Evolutionary conservation across 768 basidiomycete genomes (phyloP).

Genomic region (Tephrocybe rancida): DNA sequence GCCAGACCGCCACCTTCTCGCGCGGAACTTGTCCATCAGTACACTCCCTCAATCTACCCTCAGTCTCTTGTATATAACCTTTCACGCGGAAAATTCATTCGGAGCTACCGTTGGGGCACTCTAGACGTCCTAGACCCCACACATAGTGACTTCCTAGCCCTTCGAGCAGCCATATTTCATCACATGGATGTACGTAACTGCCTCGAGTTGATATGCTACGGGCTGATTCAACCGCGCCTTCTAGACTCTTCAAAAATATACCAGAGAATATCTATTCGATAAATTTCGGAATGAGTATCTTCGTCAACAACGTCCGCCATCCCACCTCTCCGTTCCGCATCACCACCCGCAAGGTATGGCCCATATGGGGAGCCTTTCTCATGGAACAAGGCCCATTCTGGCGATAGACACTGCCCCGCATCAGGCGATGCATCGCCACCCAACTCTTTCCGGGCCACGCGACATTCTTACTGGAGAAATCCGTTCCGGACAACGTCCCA

Average conservation of each 20-base stretch:
- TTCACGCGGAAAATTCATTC: conserved; percentile 62
- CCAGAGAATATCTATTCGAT: conserved; percentile 79
- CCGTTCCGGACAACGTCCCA: conserved; percentile 44
- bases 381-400: conserved; percentile 56
- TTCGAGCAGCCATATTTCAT: conserved; percentile 81
- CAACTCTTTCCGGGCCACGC: conserved; percentile 46
- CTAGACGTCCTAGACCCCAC: conserved; percentile 78
- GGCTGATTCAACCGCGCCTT: conserved; percentile 15
- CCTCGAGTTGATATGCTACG: conserved; percentile 16
- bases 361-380: conserved; percentile 47
- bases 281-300: conserved; percentile 69
- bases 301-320: conserved; percentile 48
- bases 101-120: conserved; percentile 83
- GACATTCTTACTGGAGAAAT: conserved; percentile 49
- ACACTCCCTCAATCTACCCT: conserved; percentile 57
- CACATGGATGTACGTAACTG: conserved; percentile 76
- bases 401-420: conserved; percentile 65
- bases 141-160: conserved; percentile 80
- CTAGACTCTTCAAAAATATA: conserved; percentile 85
- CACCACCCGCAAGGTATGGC: conserved; percentile 34
- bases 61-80: conserved; percentile 46
- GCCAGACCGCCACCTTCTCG: conserved; percentile 57
- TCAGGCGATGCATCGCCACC: conserved; percentile 43
- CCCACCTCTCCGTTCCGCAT: conserved; percentile 48
- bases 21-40: conserved; percentile 74